Percentiles rank a stretch among this genome's conserved stretches.
Conservation (phyloP, 257 asterid species). For the Salvia hispanica region DNA sequence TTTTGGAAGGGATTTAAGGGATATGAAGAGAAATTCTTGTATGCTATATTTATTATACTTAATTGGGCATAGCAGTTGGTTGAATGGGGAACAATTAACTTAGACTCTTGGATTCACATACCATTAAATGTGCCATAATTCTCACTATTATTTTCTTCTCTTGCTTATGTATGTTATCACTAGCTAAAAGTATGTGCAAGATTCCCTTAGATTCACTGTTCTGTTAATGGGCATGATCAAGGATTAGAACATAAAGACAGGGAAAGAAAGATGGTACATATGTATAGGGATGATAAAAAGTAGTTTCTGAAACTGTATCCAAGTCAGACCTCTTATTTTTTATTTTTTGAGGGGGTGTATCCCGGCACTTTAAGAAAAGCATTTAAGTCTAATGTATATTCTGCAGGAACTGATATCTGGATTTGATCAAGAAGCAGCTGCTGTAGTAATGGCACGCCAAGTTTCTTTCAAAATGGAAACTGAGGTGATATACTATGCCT, state of each 20-base stretch:
- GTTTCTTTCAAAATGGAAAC: constrained; percentile 97
- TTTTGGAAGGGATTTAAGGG: background rate
- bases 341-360: no score
- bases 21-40: background rate
- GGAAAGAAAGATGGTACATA: background rate
- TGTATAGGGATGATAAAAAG: constrained; percentile 7
- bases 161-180: background rate
- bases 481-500: constrained; percentile 57
- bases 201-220: constrained; percentile 1
- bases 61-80: background rate
- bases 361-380: constrained; percentile 1
- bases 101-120: background rate
- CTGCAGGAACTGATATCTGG: constrained; percentile 88
- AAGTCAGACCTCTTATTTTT: background rate
- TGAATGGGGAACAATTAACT: background rate
- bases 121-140: background rate
- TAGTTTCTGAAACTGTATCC: background rate
- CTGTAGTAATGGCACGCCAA: constrained; percentile 92
- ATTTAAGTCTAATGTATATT: constrained; percentile 26
- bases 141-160: constrained; percentile 12
- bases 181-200: background rate
- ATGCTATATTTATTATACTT: background rate
- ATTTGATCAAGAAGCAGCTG: constrained; percentile 99
- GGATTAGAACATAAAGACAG: background rate
- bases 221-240: constrained; percentile 4